Percentiles rank a stretch among this genome's conserved stretches.
Evolutionary conservation across 345 rosid species (phyloP).

Genomic region (Citrus sinensis): DNA sequence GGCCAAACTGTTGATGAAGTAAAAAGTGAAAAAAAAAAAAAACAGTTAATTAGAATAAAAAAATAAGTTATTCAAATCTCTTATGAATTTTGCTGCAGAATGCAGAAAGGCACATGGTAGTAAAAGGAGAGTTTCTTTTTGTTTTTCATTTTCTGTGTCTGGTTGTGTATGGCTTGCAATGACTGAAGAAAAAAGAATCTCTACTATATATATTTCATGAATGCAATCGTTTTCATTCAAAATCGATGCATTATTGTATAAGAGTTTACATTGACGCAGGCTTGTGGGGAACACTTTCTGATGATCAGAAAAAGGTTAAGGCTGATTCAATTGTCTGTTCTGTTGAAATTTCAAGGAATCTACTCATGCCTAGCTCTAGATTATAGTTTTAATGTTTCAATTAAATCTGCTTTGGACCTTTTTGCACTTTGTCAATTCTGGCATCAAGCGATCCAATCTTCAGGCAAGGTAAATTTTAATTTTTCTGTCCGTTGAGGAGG

Average conservation of each 20-base stretch:
- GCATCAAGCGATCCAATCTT: background rate
- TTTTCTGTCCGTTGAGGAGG: background rate
- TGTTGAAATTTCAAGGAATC: background rate
- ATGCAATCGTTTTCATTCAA: background rate
- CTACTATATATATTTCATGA: background rate
- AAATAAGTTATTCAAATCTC: background rate
- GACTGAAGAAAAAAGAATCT: background rate
- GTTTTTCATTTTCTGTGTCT: background rate
- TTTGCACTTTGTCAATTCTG: background rate
- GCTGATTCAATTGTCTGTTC: background rate
- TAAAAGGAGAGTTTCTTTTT: background rate
- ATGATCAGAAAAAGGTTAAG: background rate
- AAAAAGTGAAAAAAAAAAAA: background rate
- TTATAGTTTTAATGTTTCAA: background rate
- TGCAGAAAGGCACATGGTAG: background rate
- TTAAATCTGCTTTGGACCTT: background rate
- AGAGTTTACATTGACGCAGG: background rate
- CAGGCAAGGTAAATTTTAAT: background rate
- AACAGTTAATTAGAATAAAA: background rate
- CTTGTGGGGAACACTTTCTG: background rate
- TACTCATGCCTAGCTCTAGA: background rate
- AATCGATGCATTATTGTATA: background rate
- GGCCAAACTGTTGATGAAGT: background rate
- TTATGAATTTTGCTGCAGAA: background rate
- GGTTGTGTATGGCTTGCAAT: background rate